Evolutionary conservation across 1,139 yeast genomes (phyloP).

Genomic region (Pichia sp.): DNA sequence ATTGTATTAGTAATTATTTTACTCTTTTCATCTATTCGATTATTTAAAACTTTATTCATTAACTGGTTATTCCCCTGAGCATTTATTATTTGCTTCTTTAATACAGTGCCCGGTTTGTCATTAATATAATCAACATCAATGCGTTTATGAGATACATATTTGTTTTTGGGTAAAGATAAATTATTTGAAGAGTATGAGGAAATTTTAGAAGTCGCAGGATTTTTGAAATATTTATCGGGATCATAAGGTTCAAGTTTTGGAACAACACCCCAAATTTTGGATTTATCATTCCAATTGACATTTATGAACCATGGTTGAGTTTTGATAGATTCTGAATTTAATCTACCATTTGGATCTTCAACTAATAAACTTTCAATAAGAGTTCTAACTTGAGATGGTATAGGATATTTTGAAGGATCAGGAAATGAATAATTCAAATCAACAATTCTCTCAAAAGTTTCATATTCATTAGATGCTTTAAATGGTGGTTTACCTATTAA

Average conservation of each 20-base stretch:
- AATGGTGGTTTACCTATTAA: conserved; percentile 76
- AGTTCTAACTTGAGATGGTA: conserved; percentile 42
- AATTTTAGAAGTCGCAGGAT: neutral
- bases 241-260: conserved; percentile 78
- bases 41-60: conserved; percentile 29
- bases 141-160: neutral
- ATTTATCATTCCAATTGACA: conserved; percentile 60
- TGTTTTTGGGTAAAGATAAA: neutral
- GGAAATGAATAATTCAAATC: conserved; percentile 63
- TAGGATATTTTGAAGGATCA: conserved; percentile 28
- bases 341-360: conserved; percentile 59
- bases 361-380: conserved; percentile 50
- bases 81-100: conserved; percentile 27
- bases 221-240: conserved; percentile 21
- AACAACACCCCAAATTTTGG: conserved; percentile 65
- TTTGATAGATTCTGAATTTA: conserved; percentile 57
- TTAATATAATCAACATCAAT: conserved; percentile 7
- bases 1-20: conserved; percentile 21
- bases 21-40: conserved; percentile 26
- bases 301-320: conserved; percentile 67
- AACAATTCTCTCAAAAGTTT: conserved; percentile 64
- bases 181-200: too few relatives aligned
- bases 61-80: conserved; percentile 28
- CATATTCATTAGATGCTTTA: conserved; percentile 68
- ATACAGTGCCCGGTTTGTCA: conserved; percentile 14